Percentiles rank a stretch among this genome's conserved stretches.
phyloP scores from a whole-genome alignment of 169 alveolate genomes.

The Cardiosporidium cionae region DNA sequence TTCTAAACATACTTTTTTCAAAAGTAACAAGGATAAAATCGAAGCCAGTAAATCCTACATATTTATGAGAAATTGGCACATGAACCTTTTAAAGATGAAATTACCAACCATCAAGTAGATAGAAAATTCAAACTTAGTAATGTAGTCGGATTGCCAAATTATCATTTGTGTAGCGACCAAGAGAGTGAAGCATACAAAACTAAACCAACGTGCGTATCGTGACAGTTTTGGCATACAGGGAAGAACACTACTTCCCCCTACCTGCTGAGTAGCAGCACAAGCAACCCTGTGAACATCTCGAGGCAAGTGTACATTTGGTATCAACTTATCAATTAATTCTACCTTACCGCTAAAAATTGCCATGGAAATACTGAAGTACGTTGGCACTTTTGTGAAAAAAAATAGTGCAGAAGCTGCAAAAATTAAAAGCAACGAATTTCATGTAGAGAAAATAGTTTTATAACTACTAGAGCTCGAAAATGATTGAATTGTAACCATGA shows the following conservation, averaged over 20 bases:
- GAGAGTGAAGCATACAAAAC: not conserved
- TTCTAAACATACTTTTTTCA: no score
- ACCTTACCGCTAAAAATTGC: not conserved
- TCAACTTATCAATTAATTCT: not conserved
- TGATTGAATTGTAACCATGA: not conserved
- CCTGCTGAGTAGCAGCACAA: not conserved
- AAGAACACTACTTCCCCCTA: not conserved
- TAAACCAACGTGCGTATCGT: no score
- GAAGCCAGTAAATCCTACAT: no score
- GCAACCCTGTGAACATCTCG: not conserved
- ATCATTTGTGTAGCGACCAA: not conserved
- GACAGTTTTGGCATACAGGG: no score
- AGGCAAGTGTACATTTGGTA: not conserved
- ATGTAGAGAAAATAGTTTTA: not conserved
- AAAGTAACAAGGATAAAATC: no score
- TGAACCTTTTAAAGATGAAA: no score
- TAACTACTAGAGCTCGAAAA: not conserved
- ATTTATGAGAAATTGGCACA: no score
- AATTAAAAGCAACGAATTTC: not conserved
- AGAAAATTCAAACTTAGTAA: not conserved
- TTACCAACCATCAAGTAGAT: not conserved
- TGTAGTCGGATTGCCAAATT: not conserved
- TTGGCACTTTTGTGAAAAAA: not conserved
- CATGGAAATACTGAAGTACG: not conserved
- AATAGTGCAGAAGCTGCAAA: no score